phyloP scores from a whole-genome alignment of 768 basidiomycete species.

The Lentinula raphanica region DNA sequence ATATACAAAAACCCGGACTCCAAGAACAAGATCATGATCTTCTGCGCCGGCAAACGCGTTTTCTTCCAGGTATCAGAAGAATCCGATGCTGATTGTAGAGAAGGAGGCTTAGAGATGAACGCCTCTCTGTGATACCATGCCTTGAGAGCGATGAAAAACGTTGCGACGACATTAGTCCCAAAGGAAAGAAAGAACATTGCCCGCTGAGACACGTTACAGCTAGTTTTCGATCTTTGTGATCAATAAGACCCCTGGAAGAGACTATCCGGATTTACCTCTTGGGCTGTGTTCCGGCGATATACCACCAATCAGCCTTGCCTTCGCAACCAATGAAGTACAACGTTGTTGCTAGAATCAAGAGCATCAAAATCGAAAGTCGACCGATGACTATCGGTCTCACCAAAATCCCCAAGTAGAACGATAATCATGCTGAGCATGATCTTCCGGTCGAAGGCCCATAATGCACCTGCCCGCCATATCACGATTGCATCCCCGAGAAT shows the following conservation, averaged over 20 bases:
- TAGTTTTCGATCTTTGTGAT: no score
- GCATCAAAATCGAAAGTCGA: no score
- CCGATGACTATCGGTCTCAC: no score
- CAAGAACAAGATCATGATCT: background rate
- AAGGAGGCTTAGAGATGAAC: background rate
- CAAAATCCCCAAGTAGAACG: background rate
- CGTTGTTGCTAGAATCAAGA: background rate
- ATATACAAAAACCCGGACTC: background rate
- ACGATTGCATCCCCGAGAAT: background rate
- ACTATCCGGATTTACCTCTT: background rate
- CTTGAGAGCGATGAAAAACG: background rate
- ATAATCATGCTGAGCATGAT: background rate
- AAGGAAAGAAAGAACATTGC: background rate
- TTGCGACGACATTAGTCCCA: background rate
- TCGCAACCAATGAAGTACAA: background rate
- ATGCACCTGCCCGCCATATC: background rate
- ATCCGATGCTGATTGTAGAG: background rate
- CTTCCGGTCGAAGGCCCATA: background rate
- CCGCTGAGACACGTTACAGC: background rate
- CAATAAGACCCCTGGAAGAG: no score
- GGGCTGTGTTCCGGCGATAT: background rate
- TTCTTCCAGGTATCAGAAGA: background rate
- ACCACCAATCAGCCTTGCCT: background rate
- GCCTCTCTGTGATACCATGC: background rate
- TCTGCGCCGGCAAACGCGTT: background rate